Conservation (phyloP, 2,329 filamentous ascomycete genomes). For the Paecilomyces sp. region DNA sequence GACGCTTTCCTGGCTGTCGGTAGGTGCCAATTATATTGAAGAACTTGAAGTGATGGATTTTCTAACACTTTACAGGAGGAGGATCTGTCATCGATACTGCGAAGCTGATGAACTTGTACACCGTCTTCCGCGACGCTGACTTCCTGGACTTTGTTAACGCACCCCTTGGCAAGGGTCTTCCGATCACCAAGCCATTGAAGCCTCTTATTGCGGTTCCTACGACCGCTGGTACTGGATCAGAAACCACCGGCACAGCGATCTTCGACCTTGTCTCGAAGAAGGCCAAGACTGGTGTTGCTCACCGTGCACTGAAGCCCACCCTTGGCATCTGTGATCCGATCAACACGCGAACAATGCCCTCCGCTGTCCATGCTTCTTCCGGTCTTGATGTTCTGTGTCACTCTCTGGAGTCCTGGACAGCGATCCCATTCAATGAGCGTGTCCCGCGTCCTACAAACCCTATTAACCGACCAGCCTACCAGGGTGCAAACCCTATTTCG, state of each 20-base stretch:
- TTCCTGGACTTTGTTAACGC: constrained; percentile 98
- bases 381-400: constrained; percentile 95
- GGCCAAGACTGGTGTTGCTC: constrained; percentile 92
- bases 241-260: constrained; percentile 96
- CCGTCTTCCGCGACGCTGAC: constrained; percentile 79
- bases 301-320: constrained; percentile 90
- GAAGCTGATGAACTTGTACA: constrained; percentile 97
- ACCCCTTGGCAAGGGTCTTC: constrained; percentile 75
- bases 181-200: constrained; percentile 62
- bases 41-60: not conserved
- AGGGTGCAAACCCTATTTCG: constrained; percentile 94
- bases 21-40: constrained; percentile 10
- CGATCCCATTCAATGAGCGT: constrained; percentile 87
- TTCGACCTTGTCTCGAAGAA: constrained; percentile 87
- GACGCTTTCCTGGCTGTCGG: constrained; percentile 93
- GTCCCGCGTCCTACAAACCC: constrained; percentile 80
- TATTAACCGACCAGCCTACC: constrained; percentile 85
- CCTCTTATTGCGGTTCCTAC: constrained; percentile 79
- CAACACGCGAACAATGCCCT: constrained; percentile 94
- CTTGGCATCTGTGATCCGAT: constrained; percentile 79
- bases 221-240: constrained; percentile 79
- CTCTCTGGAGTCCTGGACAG: constrained; percentile 92
- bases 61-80: constrained; percentile 40
- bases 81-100: constrained; percentile 97
- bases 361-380: constrained; percentile 83